phyloP scores from a whole-genome alignment of 164 flowering plant species.

The Sextonia rubra region DNA sequence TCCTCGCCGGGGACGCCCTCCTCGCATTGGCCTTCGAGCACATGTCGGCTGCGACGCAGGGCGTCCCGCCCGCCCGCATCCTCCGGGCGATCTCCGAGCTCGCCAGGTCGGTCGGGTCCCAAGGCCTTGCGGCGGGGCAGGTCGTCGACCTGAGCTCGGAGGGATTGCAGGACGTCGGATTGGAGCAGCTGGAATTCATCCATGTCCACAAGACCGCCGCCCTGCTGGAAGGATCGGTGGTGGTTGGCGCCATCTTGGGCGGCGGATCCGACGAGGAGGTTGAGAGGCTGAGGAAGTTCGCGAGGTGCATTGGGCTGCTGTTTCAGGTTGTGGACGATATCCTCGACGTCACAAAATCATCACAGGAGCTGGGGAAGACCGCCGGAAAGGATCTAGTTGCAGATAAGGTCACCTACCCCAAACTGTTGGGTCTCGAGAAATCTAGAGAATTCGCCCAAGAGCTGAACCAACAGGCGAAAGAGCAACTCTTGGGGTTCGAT shows the following conservation, averaged over 20 bases:
- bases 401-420: constrained; percentile 69
- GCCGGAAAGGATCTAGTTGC: constrained; percentile 75
- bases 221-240: constrained; percentile 61
- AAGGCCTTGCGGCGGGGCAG: constrained; percentile 76
- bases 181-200: constrained; percentile 62
- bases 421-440: constrained; percentile 62
- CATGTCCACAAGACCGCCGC: constrained; percentile 76
- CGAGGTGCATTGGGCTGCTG: constrained; percentile 54
- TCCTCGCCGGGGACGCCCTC: constrained; percentile 75
- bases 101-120: constrained; percentile 54
- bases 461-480: constrained; percentile 48
- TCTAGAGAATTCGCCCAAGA: constrained; percentile 53
- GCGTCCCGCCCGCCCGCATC: constrained; percentile 36
- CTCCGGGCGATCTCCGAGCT: constrained; percentile 54
- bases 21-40: constrained; percentile 66
- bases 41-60: constrained; percentile 38
- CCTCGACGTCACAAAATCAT: constrained; percentile 63
- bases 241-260: constrained; percentile 66
- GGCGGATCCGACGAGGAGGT: constrained; percentile 58
- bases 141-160: constrained; percentile 58
- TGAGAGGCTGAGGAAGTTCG: constrained; percentile 55
- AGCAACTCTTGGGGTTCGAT: constrained; percentile 54
- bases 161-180: constrained; percentile 43
- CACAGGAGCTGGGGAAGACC: constrained; percentile 68
- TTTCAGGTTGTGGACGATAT: constrained; percentile 87